These are phyloP conservation scores for Drosera capensis DNA, from an alignment of 148 eudicot species.

Conservation along the genomic window DNA sequence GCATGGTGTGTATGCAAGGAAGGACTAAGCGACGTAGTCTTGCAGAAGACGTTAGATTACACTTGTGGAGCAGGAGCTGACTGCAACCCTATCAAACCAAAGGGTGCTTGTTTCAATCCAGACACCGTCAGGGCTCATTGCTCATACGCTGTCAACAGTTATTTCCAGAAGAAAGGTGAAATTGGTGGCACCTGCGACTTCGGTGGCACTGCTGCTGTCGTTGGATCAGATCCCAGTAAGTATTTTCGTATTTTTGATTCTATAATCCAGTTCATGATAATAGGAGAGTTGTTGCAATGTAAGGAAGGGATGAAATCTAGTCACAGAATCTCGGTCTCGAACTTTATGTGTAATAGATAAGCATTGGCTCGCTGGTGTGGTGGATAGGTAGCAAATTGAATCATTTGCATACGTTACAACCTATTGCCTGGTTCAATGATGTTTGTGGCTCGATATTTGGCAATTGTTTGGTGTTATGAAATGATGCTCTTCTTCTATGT, in stretches of 20 bases:
- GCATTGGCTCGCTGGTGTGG: too few species aligned
- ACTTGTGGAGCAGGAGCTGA: slow-evolving; percentile 95
- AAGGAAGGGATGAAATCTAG: too few species aligned
- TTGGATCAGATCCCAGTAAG: slow-evolving; percentile 66
- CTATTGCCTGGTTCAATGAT: too few species aligned
- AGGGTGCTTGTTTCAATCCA: slow-evolving; percentile 60
- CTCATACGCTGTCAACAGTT: slow-evolving; percentile 72
- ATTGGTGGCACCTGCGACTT: slow-evolving; percentile 55
- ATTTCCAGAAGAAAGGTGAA: slow-evolving; percentile 52
- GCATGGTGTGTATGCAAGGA: slow-evolving; percentile 64
- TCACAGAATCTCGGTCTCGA: too few species aligned
- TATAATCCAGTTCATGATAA: too few species aligned
- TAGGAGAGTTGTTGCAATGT: too few species aligned
- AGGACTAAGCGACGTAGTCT: slow-evolving; percentile 22
- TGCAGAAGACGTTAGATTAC: slow-evolving; percentile 66
- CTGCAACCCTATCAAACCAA: slow-evolving; percentile 35
- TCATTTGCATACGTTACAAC: too few species aligned
- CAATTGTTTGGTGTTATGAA: too few species aligned
- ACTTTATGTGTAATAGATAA: too few species aligned
- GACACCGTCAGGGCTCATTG: slow-evolving; percentile 50
- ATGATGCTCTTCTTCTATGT: too few species aligned
- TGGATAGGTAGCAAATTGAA: too few species aligned
- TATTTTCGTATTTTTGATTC: background rate
- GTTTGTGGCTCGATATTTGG: too few species aligned
- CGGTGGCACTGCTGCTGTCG: slow-evolving; percentile 34